Conservation (phyloP, 495 filamentous ascomycete genomes). For the Aspergillus coremiiformis region DNA sequence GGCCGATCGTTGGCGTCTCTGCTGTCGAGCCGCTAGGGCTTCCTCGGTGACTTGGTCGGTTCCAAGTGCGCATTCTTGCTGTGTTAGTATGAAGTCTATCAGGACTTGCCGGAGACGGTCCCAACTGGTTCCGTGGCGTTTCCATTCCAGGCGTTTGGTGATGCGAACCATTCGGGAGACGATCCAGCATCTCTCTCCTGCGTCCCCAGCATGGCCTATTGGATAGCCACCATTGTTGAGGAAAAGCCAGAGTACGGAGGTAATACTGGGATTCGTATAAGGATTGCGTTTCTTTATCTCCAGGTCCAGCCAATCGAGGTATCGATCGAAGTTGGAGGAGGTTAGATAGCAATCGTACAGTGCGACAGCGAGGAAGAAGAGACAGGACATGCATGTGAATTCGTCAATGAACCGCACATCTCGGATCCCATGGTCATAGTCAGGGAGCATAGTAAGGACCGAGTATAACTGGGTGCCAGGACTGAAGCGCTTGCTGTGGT, state of each 20-base stretch:
- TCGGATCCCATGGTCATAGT: slow-evolving; percentile 23
- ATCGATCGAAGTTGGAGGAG: slow-evolving; percentile 17
- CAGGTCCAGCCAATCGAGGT: slow-evolving; percentile 16
- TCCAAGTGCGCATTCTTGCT: slow-evolving; percentile 23
- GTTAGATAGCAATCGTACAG: slow-evolving; percentile 20
- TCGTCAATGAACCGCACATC: slow-evolving; percentile 27
- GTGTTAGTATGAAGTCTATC: slow-evolving; percentile 18
- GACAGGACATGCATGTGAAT: slow-evolving; percentile 23
- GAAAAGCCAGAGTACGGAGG: slow-evolving; percentile 23
- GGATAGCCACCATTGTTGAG: slow-evolving; percentile 21
- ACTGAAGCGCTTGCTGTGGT: slow-evolving; percentile 13
- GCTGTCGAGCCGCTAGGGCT: slow-evolving; percentile 15
- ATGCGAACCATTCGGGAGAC: slow-evolving; percentile 25
- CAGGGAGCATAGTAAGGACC: slow-evolving; percentile 19
- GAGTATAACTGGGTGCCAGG: slow-evolving; percentile 16
- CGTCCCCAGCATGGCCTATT: slow-evolving; percentile 6
- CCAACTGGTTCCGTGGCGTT: slow-evolving; percentile 21
- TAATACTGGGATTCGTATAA: slow-evolving; percentile 20
- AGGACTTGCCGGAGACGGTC: slow-evolving; percentile 19
- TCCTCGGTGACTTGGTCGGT: slow-evolving; percentile 15
- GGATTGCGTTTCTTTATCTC: slow-evolving; percentile 17
- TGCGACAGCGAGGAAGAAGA: slow-evolving; percentile 22
- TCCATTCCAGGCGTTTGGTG: slow-evolving; percentile 25
- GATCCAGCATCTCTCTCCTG: slow-evolving; percentile 21
- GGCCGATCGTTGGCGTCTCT: slow-evolving; percentile 3